Evolutionary conservation across 345 rosid species (phyloP), one percentile per base, ranked within the genome.

Genomic region (Populus davidiana): DNA sequence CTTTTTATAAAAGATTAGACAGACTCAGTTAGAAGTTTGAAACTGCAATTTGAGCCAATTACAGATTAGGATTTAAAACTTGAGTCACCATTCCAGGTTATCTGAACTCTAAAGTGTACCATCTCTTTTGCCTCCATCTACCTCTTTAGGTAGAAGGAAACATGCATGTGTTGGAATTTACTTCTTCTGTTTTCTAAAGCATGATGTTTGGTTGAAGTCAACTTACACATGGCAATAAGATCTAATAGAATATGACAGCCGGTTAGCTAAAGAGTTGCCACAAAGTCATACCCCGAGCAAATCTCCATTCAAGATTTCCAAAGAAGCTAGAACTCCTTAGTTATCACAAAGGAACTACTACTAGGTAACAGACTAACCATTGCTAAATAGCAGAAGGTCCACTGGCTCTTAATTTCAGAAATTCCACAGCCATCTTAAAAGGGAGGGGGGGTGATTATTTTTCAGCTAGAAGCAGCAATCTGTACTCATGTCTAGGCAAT

Each of bases 401-500:
- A 23, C 43, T 63, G 14, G 63, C 9, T 47, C 54, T 52, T 21
- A 35, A 67, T 52, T 62, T 79, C 61, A 8, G 16, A 1, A 27
- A 47, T 7, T 41, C 70, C 31, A 71, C 62, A 56, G 27, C 39
- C 17, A 70, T 29, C 73, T 52, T 31, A 33, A 50, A 8, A n/a
- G 59, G 0, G 29, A 27, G 63, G 0, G 20, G 39, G 13, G n/a
- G 9, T 77, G 72, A 54, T 8, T 29, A 8, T 54, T 33, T 31
- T 50, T 38, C 71, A 59, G 13, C 36, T 44, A 43, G 71, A 75
- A 80, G 62, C 21, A 44, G 56, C 50, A 36, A 72, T 6, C 69
- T 62, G 23, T 23, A 78, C 43, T 43, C 39, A 72, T 72, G 62
- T 68, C 59, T 62, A 31, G 49, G 14, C 67, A 81, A 69, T 67